A percentile compares a stretch with the other conserved stretches of the same genome.
These are phyloP conservation scores for Vishniacozyma victoriae DNA, from an alignment of 768 basidiomycete species.

Conservation along the genomic window DNA sequence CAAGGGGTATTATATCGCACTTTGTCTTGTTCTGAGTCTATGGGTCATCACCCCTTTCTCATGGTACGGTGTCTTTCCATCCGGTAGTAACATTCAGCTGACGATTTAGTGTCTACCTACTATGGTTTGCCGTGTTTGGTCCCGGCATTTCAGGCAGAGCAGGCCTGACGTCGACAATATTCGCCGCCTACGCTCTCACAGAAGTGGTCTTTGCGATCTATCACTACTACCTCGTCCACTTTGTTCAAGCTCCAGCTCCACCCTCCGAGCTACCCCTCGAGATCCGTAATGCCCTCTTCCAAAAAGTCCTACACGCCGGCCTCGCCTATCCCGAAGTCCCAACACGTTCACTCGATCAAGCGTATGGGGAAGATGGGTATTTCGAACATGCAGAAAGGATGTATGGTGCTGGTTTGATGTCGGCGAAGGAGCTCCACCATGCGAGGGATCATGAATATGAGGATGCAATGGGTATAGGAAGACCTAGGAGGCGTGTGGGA, in stretches of 20 bases:
- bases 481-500: constrained; percentile 18
- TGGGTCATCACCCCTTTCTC: constrained; percentile 36
- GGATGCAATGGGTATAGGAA: constrained; percentile 20
- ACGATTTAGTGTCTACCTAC: constrained; percentile 26
- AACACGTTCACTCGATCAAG: constrained; percentile 1
- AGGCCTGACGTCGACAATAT: constrained; percentile 23
- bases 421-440: constrained; percentile 12
- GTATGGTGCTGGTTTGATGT: constrained; percentile 11
- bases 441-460: constrained; percentile 21
- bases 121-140: constrained; percentile 30
- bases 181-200: constrained; percentile 34
- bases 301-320: constrained; percentile 23
- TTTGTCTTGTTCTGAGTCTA: constrained; percentile 25
- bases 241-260: constrained; percentile 28
- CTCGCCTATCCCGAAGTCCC: constrained; percentile 15
- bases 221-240: constrained; percentile 20
- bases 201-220: constrained; percentile 36
- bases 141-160: constrained; percentile 1
- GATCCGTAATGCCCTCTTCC: constrained; percentile 21
- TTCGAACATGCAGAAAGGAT: constrained; percentile 5
- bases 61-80: constrained; percentile 17
- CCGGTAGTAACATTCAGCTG: neutral
- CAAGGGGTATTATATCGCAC: constrained; percentile 27
- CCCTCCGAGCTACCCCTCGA: constrained; percentile 20
- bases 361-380: neutral